phyloP scores from a whole-genome alignment of 441 rosid species.

The Gossypium schwendimanii region DNA sequence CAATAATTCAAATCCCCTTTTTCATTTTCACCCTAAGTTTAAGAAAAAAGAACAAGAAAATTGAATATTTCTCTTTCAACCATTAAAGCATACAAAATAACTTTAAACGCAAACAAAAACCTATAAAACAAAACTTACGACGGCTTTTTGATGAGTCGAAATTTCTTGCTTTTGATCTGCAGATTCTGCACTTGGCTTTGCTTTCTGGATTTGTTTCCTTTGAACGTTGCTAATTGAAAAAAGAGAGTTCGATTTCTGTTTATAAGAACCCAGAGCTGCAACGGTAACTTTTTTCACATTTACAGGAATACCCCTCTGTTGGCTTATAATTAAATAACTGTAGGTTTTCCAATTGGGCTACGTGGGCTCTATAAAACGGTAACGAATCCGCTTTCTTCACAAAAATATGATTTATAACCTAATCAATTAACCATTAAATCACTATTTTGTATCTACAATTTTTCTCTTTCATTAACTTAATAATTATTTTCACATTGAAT shows the following conservation, averaged over 20 bases:
- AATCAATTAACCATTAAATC: too few relatives aligned
- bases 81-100: neutral
- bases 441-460: too few relatives aligned
- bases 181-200: neutral
- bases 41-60: neutral
- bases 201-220: neutral
- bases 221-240: too few relatives aligned
- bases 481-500: too few relatives aligned
- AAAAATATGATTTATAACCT: neutral
- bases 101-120: neutral
- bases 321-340: neutral
- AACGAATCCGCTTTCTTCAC: neutral
- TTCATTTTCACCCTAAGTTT: neutral
- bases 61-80: neutral
- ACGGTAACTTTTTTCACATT: neutral
- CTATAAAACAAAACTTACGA: neutral
- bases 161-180: neutral
- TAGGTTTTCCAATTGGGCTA: neutral
- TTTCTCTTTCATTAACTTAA: too few relatives aligned
- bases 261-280: neutral
- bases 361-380: neutral
- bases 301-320: neutral
- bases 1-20: neutral
- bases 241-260: neutral
- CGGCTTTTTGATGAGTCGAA: neutral